Conservation (phyloP, 495 filamentous ascomycete genomes). For the Massariosphaeria phaeospora region DNA sequence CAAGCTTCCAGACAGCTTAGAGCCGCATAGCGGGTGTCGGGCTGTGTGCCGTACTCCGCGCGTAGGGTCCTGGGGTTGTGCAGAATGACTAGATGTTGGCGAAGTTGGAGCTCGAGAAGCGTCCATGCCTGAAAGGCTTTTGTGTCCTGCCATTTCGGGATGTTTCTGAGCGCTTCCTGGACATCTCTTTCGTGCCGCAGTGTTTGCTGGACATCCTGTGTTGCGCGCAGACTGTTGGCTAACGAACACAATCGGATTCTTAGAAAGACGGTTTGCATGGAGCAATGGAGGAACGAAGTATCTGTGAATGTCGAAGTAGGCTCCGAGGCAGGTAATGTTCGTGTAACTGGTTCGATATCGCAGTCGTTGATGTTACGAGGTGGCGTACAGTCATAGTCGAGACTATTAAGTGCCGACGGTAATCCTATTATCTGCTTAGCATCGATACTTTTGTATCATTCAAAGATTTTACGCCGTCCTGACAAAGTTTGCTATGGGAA, state of each 20-base stretch:
- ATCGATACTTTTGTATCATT: neutral
- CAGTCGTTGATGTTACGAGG: conserved; percentile 24
- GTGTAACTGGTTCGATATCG: neutral
- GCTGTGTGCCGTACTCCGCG: neutral
- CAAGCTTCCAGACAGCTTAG: conserved; percentile 8
- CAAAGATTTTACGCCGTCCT: neutral
- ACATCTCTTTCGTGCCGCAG: conserved; percentile 14
- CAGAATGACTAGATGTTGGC: conserved; percentile 19
- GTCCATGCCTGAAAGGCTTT: conserved; percentile 16
- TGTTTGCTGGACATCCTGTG: neutral
- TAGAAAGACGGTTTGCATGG: neutral
- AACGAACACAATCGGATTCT: conserved; percentile 8
- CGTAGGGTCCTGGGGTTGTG: conserved; percentile 2
- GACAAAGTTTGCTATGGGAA: no score
- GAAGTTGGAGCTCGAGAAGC: conserved; percentile 20
- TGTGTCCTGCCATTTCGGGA: conserved; percentile 16
- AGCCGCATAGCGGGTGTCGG: conserved; percentile 5
- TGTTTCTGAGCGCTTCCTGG: neutral
- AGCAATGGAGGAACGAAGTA: conserved; percentile 9
- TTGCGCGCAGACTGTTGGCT: neutral
- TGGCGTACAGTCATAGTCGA: conserved; percentile 17
- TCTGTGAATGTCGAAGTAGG: conserved; percentile 11
- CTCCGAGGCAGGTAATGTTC: conserved; percentile 8
- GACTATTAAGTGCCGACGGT: conserved; percentile 3
- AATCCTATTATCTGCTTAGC: conserved; percentile 2